phyloP scores from a whole-genome alignment of 2,329 filamentous ascomycete genomes.

The Neurospora crassa region DNA sequence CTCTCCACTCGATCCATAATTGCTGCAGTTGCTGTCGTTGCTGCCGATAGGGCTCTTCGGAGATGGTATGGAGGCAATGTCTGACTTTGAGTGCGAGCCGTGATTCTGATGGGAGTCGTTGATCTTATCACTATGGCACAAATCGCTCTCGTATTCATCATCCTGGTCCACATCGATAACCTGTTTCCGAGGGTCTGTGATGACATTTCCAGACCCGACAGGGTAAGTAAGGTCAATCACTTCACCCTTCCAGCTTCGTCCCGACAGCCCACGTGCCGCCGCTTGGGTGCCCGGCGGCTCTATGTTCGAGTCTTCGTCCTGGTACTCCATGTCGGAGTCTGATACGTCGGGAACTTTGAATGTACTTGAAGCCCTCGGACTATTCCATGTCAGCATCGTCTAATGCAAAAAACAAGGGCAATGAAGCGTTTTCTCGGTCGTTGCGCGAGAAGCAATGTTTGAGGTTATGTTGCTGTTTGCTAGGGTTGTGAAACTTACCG shows the following conservation, averaged over 20 bases:
- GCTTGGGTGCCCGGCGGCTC: neutral
- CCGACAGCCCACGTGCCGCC: neutral
- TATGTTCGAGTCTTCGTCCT: neutral
- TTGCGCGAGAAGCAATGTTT: neutral
- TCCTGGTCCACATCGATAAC: neutral
- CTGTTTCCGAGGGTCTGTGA: neutral
- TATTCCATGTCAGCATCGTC: neutral
- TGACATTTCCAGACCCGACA: neutral
- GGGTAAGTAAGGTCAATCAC: constrained; percentile 13
- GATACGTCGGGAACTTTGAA: constrained; percentile 21
- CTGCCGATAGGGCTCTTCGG: neutral
- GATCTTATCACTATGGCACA: neutral
- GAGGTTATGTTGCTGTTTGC: neutral
- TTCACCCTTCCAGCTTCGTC: neutral
- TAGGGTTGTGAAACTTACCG: constrained; percentile 11
- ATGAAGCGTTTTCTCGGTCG: neutral
- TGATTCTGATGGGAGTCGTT: constrained; percentile 1
- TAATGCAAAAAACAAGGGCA: neutral
- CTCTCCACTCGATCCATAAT: neutral
- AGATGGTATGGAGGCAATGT: neutral
- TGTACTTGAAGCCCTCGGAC: constrained; percentile 7
- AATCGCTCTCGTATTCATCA: neutral
- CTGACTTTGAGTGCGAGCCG: neutral
- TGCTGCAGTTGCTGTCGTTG: neutral
- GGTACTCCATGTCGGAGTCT: constrained; percentile 7